phyloP scores from a whole-genome alignment of 345 rosid species.

The Turritis glabra region DNA sequence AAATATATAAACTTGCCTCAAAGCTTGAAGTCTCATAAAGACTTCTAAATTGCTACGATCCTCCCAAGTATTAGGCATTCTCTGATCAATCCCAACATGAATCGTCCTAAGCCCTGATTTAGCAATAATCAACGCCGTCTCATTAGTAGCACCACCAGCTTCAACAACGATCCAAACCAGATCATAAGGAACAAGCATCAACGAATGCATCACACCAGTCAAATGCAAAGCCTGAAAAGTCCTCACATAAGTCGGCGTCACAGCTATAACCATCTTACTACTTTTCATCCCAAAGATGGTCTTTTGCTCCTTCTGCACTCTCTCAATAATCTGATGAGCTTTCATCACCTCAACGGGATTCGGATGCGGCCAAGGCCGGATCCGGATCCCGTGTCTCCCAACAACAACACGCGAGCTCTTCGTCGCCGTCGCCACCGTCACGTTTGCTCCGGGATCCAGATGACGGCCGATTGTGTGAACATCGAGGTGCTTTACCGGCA shows the following conservation, averaged over 20 bases:
- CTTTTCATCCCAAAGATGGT: constrained; percentile 66
- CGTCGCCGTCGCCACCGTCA: not conserved
- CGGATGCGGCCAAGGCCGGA: constrained; percentile 99
- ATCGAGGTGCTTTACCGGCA: constrained; percentile 30
- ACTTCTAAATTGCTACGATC: constrained; percentile 71
- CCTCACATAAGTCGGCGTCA: constrained; percentile 92
- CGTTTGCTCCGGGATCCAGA: constrained; percentile 30
- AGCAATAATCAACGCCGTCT: constrained; percentile 65
- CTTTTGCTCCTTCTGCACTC: constrained; percentile 93
- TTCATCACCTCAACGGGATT: constrained; percentile 85
- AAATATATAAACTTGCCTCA: constrained; percentile 48
- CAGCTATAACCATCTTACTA: constrained; percentile 63
- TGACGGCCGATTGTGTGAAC: constrained; percentile 32
- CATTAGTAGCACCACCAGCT: constrained; percentile 82
- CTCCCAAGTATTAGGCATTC: constrained; percentile 81
- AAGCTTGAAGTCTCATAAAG: constrained; percentile 79
- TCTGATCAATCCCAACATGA: constrained; percentile 64
- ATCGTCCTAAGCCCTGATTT: constrained; percentile 65
- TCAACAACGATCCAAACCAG: constrained; percentile 95
- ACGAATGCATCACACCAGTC: constrained; percentile 89
- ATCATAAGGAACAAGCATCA: constrained; percentile 87
- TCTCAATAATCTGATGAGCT: constrained; percentile 86
- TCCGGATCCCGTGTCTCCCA: constrained; percentile 99
- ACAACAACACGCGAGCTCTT: constrained; percentile 77
- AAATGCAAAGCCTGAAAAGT: constrained; percentile 91